Evolutionary conservation across 768 basidiomycete species (phyloP), one percentile per base, ranked within the genome.

Genomic region (Lactarius trivialis): DNA sequence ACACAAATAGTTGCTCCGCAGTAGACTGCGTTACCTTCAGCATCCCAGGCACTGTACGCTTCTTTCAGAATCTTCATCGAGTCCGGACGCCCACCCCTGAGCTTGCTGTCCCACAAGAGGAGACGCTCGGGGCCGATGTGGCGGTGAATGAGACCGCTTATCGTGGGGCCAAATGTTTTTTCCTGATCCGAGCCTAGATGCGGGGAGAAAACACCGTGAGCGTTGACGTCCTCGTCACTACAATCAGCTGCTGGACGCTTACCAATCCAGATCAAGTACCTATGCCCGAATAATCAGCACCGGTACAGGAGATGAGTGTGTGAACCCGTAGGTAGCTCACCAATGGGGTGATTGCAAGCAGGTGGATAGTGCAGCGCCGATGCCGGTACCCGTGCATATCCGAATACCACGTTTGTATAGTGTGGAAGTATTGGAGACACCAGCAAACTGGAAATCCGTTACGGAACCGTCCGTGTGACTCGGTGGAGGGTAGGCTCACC

Each of bases 161-260:
- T 77, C 50, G 77, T 78, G 30, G 76, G 75, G 1, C 78, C 77
- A 51, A 78, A 79, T 14, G 77, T 78, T 69, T 77, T 78, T 64
- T 76, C 76, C 57, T 78, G 77, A 64, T 79, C 77, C 30, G 76
- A 76, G 30, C 77, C 74, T 65, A 39, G 45, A 17, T 7, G 24
- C 37, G 39, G 30, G 24, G 7, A 34, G 11, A 33, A 2, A 19
- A 4, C 11, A 26, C 6, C 34, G 17, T 41, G 14, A 60, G 37
- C 17, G 1, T 45, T 49, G 36, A 24, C 3, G 11, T n/a, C 12
- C 7, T 28, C 1, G n/a, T n/a, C n/a, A n/a, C 19, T 14, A 33
- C 7, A 2, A 26, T 0, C 24, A 11, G 26, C n/a, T 26, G 24
- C 15, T 45, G 17, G 37, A 3, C 12, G 55, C 62, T 41, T n/a